phyloP scores from a whole-genome alignment of 1,284 basidiomycete species.

The Peniophora sp. region DNA sequence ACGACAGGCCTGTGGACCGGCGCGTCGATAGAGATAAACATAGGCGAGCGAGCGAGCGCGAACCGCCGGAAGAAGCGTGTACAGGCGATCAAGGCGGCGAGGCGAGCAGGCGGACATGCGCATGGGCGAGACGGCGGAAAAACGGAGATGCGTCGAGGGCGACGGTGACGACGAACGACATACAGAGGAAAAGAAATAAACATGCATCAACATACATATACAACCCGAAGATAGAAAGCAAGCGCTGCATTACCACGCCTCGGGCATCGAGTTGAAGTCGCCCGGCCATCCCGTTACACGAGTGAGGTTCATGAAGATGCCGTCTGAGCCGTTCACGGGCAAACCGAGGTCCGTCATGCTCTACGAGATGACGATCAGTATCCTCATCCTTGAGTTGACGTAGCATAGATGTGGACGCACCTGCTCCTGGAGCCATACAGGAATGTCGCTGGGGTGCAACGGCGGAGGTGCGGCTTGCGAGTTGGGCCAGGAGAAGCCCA shows the following conservation, averaged over 20 bases:
- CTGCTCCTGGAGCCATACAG: conserved; percentile 77
- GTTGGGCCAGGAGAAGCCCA: conserved; percentile 71
- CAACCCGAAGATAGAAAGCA: too few relatives aligned
- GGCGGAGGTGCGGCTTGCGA: conserved; percentile 50
- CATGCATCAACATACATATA: too few relatives aligned
- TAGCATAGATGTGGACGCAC: conserved; percentile 25
- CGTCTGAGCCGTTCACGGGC: conserved; percentile 84
- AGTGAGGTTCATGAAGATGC: conserved; percentile 74
- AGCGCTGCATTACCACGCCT: conserved; percentile 55
- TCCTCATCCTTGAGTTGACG: neutral
- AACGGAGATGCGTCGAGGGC: too few relatives aligned
- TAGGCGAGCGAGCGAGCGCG: too few relatives aligned
- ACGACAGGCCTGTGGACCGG: too few relatives aligned
- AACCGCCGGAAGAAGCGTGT: too few relatives aligned
- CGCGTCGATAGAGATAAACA: too few relatives aligned
- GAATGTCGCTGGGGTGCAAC: conserved; percentile 69
- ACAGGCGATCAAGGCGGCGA: too few relatives aligned
- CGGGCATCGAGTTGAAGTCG: conserved; percentile 68
- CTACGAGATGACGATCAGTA: conserved; percentile 31
- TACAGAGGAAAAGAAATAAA: too few relatives aligned
- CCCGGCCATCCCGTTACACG: conserved; percentile 66
- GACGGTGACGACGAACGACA: too few relatives aligned
- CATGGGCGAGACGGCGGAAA: too few relatives aligned
- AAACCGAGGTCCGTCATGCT: conserved; percentile 81
- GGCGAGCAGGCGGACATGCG: too few relatives aligned